Evolutionary conservation across 371 early-diverging fungal species (phyloP).

Genomic region (Lichtheimia ornata): DNA sequence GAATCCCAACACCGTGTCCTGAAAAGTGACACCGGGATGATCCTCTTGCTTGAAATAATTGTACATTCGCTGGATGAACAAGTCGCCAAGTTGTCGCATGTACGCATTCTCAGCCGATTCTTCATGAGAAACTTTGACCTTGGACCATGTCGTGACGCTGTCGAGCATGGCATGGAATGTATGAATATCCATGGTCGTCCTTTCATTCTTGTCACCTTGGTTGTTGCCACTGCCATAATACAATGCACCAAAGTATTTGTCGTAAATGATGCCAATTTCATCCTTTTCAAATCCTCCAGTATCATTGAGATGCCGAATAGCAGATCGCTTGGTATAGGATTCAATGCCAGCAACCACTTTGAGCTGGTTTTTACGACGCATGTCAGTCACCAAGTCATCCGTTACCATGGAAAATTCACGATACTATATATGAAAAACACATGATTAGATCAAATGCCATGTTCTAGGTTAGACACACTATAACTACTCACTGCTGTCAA

Average conservation of each 20-base stretch:
- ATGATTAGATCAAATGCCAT: not conserved
- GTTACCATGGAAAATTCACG: conserved; percentile 89
- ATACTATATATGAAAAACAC: conserved; percentile 36
- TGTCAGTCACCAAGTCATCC: conserved; percentile 74
- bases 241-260: conserved; percentile 83
- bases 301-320: conserved; percentile 79
- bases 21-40: conserved; percentile 67
- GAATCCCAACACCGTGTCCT: conserved; percentile 77
- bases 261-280: conserved; percentile 84
- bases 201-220: conserved; percentile 23
- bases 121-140: conserved; percentile 5
- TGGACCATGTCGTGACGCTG: conserved; percentile 34
- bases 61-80: conserved; percentile 56
- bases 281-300: conserved; percentile 80
- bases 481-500: conserved; percentile 68
- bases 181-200: conserved; percentile 53
- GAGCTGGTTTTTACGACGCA: conserved; percentile 88
- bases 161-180: conserved; percentile 53
- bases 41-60: conserved; percentile 48
- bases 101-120: conserved; percentile 15
- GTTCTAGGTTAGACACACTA: not conserved
- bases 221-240: conserved; percentile 65
- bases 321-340: conserved; percentile 88
- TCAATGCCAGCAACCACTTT: conserved; percentile 96
- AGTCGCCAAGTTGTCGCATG: conserved; percentile 18